Evolutionary conservation across 2,329 filamentous ascomycete species (phyloP).

Genomic region (Pseudocercospora fuligena): DNA sequence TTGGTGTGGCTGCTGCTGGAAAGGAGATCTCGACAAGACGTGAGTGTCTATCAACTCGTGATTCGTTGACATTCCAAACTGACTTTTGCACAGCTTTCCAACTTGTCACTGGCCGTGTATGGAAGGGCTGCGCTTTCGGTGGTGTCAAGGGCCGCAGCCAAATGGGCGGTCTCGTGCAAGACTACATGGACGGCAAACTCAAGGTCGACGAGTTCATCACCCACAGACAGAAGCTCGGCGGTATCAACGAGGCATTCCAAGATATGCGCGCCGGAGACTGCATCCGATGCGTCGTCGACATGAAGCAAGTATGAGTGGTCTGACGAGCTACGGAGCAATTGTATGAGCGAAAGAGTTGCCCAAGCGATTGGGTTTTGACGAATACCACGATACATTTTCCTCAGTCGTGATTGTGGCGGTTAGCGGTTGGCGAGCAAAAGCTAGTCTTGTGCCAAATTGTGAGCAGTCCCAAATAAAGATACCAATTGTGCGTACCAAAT

Average conservation of each 20-base stretch:
- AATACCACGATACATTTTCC: background rate
- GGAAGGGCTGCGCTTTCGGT: slow-evolving; percentile 97
- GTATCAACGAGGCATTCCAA: slow-evolving; percentile 89
- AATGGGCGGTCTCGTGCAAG: slow-evolving; percentile 81
- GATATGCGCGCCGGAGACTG: slow-evolving; percentile 97
- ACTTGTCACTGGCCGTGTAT: slow-evolving; percentile 94
- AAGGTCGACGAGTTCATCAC: slow-evolving; percentile 99
- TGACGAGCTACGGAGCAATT: background rate
- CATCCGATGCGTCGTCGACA: slow-evolving; percentile 88
- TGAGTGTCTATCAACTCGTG: slow-evolving; percentile 60
- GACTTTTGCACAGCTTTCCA: slow-evolving; percentile 75
- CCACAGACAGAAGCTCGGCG: slow-evolving; percentile 79
- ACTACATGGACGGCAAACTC: slow-evolving; percentile 86
- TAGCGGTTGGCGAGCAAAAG: background rate
- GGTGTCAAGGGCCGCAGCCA: slow-evolving; percentile 97
- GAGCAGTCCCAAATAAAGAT: background rate
- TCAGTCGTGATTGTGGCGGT: background rate
- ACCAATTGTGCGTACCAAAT: background rate
- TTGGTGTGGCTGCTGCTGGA: slow-evolving; percentile 93
- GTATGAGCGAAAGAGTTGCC: slow-evolving; percentile 14
- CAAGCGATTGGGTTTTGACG: background rate
- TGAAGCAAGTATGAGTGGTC: slow-evolving; percentile 46
- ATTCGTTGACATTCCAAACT: slow-evolving; percentile 1
- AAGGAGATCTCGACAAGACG: slow-evolving; percentile 94
- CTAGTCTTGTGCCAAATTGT: background rate